These are phyloP conservation scores for Mollisiaceae sp. DNA, from an alignment of 2,329 filamentous ascomycete genomes.

Conservation along the genomic window DNA sequence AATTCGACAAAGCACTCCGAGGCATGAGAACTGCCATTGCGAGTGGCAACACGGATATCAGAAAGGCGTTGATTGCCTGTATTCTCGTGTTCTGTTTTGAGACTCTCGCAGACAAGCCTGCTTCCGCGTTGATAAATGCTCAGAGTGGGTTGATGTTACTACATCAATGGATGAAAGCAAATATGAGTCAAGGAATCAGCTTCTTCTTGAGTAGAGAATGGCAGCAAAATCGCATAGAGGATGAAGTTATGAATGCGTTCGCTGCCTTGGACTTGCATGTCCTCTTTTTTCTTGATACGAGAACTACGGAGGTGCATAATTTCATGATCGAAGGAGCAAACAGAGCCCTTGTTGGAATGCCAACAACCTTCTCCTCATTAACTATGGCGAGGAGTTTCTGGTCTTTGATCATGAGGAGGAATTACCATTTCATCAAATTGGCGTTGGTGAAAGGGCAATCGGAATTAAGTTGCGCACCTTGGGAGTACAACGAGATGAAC, in stretches of 20 bases:
- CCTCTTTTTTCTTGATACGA: slow-evolving; percentile 20
- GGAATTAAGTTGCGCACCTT: slow-evolving; percentile 5
- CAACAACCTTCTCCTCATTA: slow-evolving; percentile 9
- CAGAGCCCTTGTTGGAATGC: slow-evolving; percentile 9
- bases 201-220: slow-evolving; percentile 4
- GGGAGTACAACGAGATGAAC: background rate
- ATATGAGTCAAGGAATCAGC: background rate
- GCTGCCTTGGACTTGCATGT: slow-evolving; percentile 24
- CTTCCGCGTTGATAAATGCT: slow-evolving; percentile 21
- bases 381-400: slow-evolving; percentile 2
- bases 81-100: slow-evolving; percentile 31
- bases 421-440: slow-evolving; percentile 23
- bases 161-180: slow-evolving; percentile 11
- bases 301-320: slow-evolving; percentile 11
- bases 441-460: slow-evolving; percentile 5
- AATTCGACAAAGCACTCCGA: slow-evolving; percentile 27
- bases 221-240: slow-evolving; percentile 9
- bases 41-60: slow-evolving; percentile 13
- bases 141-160: slow-evolving; percentile 27
- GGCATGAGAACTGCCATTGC: slow-evolving; percentile 23
- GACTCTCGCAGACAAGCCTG: slow-evolving; percentile 24
- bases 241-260: slow-evolving; percentile 21
- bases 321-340: slow-evolving; percentile 6
- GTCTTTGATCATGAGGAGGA: slow-evolving; percentile 17
- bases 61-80: slow-evolving; percentile 28